Evolutionary conservation across 495 filamentous ascomycete genomes (phyloP).

Genomic region (Cenococcum geophilum): DNA sequence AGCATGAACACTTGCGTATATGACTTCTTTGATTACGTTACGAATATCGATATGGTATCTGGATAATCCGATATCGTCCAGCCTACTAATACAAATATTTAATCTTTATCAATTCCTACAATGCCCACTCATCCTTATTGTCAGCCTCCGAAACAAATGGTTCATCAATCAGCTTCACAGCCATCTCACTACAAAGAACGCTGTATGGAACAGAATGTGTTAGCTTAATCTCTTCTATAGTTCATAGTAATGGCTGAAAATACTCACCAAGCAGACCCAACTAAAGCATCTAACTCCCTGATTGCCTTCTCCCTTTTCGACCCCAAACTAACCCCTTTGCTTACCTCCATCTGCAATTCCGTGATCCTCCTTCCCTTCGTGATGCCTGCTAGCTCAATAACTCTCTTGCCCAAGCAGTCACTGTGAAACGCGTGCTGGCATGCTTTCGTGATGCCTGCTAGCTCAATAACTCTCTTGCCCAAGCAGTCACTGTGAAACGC

Average conservation of each 20-base stretch:
- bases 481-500: conserved; percentile 94
- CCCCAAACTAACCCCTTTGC: conserved; percentile 59
- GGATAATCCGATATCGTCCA: neutral
- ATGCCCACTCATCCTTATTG: conserved; percentile 72
- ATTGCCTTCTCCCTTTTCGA: conserved; percentile 72
- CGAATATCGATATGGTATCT: too few relatives aligned
- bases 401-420: conserved; percentile 80
- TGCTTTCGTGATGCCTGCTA: too few relatives aligned
- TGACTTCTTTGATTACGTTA: too few relatives aligned
- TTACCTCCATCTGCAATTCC: conserved; percentile 76
- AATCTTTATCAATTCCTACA: conserved; percentile 44
- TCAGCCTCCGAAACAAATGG: conserved; percentile 73
- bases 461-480: conserved; percentile 72
- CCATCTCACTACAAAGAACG: conserved; percentile 88
- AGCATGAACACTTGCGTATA: too few relatives aligned
- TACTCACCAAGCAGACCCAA: conserved; percentile 73
- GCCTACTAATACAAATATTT: neutral
- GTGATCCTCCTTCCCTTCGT: conserved; percentile 73
- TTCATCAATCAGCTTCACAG: conserved; percentile 86
- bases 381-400: conserved; percentile 65
- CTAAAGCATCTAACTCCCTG: conserved; percentile 78
- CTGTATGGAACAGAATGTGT: conserved; percentile 38
- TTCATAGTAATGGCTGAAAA: conserved; percentile 3
- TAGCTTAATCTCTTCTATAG: neutral
- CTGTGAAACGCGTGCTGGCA: conserved; percentile 97